These are phyloP conservation scores for Dactylellina drechsleri DNA, from an alignment of 2,329 filamentous ascomycete genomes.

Conservation along the genomic window DNA sequence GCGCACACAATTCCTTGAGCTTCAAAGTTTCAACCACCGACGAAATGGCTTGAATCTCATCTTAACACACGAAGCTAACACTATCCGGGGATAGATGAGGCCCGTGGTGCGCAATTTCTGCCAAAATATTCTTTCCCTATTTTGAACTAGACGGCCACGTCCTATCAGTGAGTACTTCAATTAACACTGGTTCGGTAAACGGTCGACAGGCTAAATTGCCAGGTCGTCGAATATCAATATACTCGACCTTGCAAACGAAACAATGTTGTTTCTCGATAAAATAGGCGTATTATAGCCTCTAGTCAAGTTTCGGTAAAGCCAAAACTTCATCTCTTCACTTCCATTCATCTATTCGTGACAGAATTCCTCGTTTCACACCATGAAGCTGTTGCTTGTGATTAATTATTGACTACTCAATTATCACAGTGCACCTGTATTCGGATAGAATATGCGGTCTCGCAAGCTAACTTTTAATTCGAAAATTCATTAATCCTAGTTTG, in stretches of 20 bases:
- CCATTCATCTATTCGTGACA: conserved; percentile 11
- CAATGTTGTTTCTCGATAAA: too few species aligned
- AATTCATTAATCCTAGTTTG: too few species aligned
- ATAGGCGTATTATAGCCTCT: too few species aligned
- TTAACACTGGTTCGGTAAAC: conserved; percentile 21
- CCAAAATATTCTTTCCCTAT: background rate
- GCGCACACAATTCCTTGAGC: background rate
- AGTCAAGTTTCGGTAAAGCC: too few species aligned
- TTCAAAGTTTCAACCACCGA: conserved; percentile 41
- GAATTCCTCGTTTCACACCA: background rate
- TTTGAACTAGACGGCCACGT: conserved; percentile 6
- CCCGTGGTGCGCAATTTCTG: conserved; percentile 21
- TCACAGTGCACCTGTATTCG: too few species aligned
- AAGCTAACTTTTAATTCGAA: too few species aligned
- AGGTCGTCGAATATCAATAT: background rate
- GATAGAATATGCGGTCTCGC: too few species aligned
- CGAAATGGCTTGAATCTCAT: conserved; percentile 40
- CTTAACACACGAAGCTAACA: conserved; percentile 35
- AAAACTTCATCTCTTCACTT: too few species aligned
- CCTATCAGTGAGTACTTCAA: background rate
- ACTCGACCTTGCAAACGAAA: too few species aligned
- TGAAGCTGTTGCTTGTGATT: too few species aligned
- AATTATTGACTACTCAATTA: too few species aligned
- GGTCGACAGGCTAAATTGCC: conserved; percentile 25
- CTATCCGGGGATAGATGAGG: conserved; percentile 33